Conservation (phyloP, 129 eudicot species). For the Flaveria sonorensis region DNA sequence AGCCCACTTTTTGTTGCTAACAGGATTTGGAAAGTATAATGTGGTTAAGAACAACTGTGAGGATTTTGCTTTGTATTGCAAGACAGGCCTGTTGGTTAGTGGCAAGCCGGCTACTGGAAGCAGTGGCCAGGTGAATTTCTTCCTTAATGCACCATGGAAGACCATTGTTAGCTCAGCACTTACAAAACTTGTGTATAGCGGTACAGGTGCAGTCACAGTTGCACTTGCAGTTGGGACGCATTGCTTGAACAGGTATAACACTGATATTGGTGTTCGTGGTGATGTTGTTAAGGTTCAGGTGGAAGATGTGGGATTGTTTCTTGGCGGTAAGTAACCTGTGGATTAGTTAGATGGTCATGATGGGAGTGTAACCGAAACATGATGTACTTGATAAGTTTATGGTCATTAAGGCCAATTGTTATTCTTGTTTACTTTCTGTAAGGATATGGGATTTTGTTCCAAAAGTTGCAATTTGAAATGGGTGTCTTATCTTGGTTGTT, state of each 20-base stretch:
- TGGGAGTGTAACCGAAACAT: background rate
- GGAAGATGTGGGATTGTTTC: conserved; percentile 1
- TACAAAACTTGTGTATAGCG: background rate
- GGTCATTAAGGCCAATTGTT: background rate
- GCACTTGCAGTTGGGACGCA: background rate
- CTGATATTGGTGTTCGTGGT: conserved; percentile 19
- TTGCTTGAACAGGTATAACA: background rate
- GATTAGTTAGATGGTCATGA: background rate
- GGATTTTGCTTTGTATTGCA: conserved; percentile 66
- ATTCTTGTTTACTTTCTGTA: background rate
- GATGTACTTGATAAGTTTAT: background rate
- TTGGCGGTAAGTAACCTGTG: background rate
- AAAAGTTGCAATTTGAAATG: background rate
- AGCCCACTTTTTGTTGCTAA: conserved; percentile 40
- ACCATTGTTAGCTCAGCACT: background rate
- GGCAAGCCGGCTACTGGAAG: conserved; percentile 40
- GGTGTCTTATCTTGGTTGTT: background rate
- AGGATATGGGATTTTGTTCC: background rate
- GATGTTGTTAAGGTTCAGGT: conserved; percentile 18
- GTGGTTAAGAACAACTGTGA: conserved; percentile 56
- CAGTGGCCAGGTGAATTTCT: conserved; percentile 50
- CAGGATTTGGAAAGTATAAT: conserved; percentile 56
- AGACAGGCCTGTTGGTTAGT: conserved; percentile 46
- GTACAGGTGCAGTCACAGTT: background rate
- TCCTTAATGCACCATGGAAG: background rate